These are phyloP conservation scores for Coccomyxa subellipsoidea DNA, from an alignment of 163 green algal genomes.

Conservation along the genomic window DNA sequence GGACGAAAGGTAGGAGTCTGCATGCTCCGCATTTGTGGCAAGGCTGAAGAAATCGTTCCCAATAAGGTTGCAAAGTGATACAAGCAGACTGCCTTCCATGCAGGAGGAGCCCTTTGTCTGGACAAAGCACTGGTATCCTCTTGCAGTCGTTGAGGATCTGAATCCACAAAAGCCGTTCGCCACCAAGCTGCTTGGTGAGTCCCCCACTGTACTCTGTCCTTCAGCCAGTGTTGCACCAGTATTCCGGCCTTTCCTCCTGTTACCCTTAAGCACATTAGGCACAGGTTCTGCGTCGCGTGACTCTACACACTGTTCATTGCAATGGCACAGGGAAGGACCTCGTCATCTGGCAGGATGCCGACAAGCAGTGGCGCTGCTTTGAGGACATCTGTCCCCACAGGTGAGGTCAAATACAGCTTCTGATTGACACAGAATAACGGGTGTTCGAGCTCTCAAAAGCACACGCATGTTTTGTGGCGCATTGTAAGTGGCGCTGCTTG, in stretches of 20 bases:
- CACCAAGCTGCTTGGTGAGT: constrained; percentile 49
- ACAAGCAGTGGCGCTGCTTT: constrained; percentile 39
- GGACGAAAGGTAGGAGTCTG: neutral
- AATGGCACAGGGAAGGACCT: constrained; percentile 26
- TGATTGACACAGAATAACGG: neutral
- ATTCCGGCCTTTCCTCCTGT: no score
- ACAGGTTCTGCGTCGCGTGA: no score
- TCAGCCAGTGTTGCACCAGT: neutral
- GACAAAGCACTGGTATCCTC: constrained; percentile 45
- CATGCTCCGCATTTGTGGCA: neutral
- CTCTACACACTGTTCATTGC: no score
- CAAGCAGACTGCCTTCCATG: neutral
- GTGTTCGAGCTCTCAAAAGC: neutral
- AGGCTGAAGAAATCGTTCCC: no score
- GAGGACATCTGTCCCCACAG: constrained; percentile 49
- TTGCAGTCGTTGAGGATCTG: constrained; percentile 26
- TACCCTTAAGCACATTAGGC: no score
- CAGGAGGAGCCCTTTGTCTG: constrained; percentile 30
- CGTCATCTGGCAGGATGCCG: constrained; percentile 32
- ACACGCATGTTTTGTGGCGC: no score
- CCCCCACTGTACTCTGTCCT: neutral
- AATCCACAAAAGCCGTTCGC: constrained; percentile 44
- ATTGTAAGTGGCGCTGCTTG: no score
- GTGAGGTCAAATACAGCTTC: neutral
- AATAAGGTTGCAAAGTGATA: neutral